Evolutionary conservation across 257 asterid species (phyloP), one percentile per base, ranked within the genome.

Genomic region (Ehretia macrophylla): DNA sequence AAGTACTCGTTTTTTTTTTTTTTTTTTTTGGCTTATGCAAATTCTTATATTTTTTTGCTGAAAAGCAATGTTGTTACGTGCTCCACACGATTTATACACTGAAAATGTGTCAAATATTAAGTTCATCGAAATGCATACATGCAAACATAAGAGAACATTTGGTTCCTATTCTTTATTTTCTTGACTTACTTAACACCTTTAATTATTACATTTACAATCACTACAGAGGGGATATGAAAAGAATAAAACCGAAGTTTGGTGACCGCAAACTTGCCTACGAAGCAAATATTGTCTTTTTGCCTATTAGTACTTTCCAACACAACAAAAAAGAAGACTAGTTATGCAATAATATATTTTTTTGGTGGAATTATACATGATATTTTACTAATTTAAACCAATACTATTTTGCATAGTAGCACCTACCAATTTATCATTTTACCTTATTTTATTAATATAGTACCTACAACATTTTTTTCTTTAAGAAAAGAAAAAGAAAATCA

Each of bases 281-380:
- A 67, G 80, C 75, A 67, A 73, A 54, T 21, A 68, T 64, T 60
- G 71, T 70, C 73, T 62, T 73, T 52, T 56, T 64, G 64, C 49
- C 58, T 37, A 62, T 23, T 32, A 6, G 11, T 60, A 61, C 27
- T 50, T 58, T 68, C 51, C 5, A 14, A 48, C 32, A 19, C 5
- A 14, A 58, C 17, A 56, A 40, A 48, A n/a, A 22, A 48, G 14
- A 20, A 68, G 13, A 21, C 9, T n/a, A n/a, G n/a, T n/a, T n/a
- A n/a, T n/a, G n/a, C n/a, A n/a, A n/a, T n/a, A n/a, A n/a, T n/a
- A n/a, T n/a, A n/a, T n/a, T n/a, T n/a, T n/a, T n/a, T n/a, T n/a
- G n/a, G n/a, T n/a, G n/a, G n/a, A n/a, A 19, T 8, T 17, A 19
- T 11, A 2, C 0, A 38, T 22, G 1, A 48, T 4, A 4, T 16